Evolutionary conservation across 2,329 filamentous ascomycete species (phyloP).

Genomic region (Aphanoascus verrucosus): DNA sequence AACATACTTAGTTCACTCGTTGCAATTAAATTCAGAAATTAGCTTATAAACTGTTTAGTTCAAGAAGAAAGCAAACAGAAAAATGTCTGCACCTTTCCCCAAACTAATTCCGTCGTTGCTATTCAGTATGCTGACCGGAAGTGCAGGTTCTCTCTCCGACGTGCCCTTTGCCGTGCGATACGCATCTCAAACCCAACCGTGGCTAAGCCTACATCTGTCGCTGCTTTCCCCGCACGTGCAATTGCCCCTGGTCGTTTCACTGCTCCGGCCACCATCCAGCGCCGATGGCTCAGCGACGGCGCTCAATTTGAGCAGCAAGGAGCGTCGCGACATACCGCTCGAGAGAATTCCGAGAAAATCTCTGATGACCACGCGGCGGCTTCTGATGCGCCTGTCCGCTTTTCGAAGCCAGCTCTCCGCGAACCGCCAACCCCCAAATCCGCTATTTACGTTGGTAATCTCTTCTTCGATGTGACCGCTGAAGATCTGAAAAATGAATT

Average conservation of each 20-base stretch:
- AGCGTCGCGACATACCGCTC: not conserved
- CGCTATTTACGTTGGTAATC: conserved; percentile 56
- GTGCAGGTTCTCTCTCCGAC: conserved; percentile 4
- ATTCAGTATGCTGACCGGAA: no score
- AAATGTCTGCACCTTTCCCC: no score
- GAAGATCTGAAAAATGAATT: conserved; percentile 52
- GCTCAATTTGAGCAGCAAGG: not conserved
- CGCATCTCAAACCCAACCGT: not conserved
- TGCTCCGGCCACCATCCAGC: conserved; percentile 33
- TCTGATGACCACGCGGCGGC: conserved; percentile 18
- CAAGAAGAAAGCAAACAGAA: no score
- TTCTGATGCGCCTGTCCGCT: conserved; percentile 6
- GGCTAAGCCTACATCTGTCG: conserved; percentile 17
- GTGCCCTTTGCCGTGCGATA: conserved; percentile 1
- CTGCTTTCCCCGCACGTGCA: conserved; percentile 28
- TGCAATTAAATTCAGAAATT: no score
- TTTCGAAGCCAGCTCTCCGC: conserved; percentile 8
- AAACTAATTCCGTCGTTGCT: no score
- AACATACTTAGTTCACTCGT: no score
- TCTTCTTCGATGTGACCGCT: conserved; percentile 57
- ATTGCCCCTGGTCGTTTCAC: conserved; percentile 32
- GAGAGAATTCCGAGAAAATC: not conserved
- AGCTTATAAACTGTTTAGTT: no score
- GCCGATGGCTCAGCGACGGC: conserved; percentile 40
- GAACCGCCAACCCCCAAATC: conserved; percentile 25